These are phyloP conservation scores for Lolium perenne DNA, from an alignment of 176 grass and related monocot genomes.

Conservation along the genomic window DNA sequence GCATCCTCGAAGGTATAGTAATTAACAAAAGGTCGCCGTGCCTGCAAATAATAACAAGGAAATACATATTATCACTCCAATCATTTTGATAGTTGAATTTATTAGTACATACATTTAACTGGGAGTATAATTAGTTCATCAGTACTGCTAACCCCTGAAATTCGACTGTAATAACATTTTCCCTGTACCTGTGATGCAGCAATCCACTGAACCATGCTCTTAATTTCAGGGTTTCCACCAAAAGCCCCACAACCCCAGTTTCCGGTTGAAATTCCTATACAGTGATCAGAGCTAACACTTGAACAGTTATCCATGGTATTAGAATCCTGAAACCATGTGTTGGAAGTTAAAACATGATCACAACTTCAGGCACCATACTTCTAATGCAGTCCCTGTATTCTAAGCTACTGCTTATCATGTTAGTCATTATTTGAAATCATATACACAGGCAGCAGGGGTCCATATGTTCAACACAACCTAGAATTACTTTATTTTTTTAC, in stretches of 20 bases:
- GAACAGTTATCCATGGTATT: conserved; percentile 23
- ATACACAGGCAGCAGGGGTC: background rate
- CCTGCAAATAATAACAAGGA: conserved; percentile 51
- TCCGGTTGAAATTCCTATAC: conserved; percentile 85
- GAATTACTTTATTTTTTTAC: background rate
- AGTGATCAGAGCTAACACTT: conserved; percentile 38
- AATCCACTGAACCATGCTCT: conserved; percentile 96
- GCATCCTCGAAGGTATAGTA: conserved; percentile 82
- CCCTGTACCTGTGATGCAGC: conserved; percentile 81
- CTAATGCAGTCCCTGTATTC: background rate
- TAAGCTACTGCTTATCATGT: background rate
- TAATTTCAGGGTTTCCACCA: conserved; percentile 91
- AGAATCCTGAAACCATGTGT: conserved; percentile 45
- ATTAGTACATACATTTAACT: background rate
- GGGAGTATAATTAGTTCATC: background rate
- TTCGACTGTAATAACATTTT: background rate
- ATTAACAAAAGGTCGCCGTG: conserved; percentile 73
- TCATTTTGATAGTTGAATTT: background rate
- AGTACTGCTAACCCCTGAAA: background rate
- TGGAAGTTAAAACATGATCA: background rate
- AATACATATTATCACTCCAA: background rate
- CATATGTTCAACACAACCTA: background rate
- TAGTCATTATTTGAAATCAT: conserved; percentile 14
- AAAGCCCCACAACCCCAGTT: conserved; percentile 97
- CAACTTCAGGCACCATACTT: background rate